These are phyloP conservation scores for Spatholobus suberectus DNA, from an alignment of 306 rosid genomes.

Conservation along the genomic window DNA sequence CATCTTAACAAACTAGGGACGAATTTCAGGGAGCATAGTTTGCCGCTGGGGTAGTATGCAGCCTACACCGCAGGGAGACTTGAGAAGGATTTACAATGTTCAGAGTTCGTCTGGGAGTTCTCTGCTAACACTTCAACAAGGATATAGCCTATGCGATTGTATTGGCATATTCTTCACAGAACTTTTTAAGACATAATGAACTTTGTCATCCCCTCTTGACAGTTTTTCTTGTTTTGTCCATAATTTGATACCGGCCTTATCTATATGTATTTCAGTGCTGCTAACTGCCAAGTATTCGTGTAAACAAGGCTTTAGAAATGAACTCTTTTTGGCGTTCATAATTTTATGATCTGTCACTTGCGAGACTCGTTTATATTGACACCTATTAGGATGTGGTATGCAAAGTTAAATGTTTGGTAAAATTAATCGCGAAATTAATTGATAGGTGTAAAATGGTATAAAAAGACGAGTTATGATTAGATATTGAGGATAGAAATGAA, in stretches of 20 bases:
- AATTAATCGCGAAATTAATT: neutral
- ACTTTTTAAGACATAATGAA: slow-evolving; percentile 22
- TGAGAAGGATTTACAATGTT: slow-evolving; percentile 8
- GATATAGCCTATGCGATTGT: neutral
- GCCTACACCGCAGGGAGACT: slow-evolving; percentile 3
- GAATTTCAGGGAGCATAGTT: slow-evolving; percentile 51
- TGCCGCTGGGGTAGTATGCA: slow-evolving; percentile 21
- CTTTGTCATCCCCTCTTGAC: neutral
- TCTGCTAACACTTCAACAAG: slow-evolving; percentile 10
- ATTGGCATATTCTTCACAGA: slow-evolving; percentile 1
- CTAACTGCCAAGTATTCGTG: neutral
- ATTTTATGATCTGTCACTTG: neutral
- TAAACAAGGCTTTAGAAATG: neutral
- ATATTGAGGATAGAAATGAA: neutral
- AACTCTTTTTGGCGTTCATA: neutral
- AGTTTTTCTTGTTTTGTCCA: slow-evolving; percentile 12
- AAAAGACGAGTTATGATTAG: too few relatives aligned
- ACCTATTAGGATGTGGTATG: neutral
- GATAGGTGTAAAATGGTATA: too few relatives aligned
- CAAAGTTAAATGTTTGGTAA: neutral
- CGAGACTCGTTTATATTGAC: neutral
- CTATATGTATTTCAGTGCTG: slow-evolving; percentile 16
- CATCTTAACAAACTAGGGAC: neutral
- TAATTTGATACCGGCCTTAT: slow-evolving; percentile 16
- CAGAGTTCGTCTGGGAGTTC: slow-evolving; percentile 11